A percentile compares a stretch with the other conserved stretches of the same genome.
phyloP scores from a whole-genome alignment of 1,139 yeast species.

The Yarrowia galli region DNA sequence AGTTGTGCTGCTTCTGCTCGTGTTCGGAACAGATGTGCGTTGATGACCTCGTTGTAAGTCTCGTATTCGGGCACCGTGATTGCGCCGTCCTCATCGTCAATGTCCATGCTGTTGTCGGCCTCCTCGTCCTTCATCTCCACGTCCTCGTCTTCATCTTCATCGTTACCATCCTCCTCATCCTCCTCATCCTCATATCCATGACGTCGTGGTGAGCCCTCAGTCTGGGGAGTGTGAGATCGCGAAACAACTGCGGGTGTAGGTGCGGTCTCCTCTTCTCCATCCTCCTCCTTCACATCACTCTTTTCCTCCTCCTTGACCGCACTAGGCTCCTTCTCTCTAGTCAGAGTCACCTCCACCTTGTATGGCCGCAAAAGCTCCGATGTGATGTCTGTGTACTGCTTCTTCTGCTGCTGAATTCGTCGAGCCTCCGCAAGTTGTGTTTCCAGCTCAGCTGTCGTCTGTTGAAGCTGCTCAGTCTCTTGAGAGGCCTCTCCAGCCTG shows the following conservation, averaged over 20 bases:
- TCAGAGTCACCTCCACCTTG: conserved; percentile 37
- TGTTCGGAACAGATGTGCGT: conserved; percentile 28
- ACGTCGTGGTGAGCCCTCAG: conserved; percentile 17
- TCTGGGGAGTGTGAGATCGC: conserved; percentile 25
- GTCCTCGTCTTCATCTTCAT: conserved; percentile 2
- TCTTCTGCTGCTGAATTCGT: conserved; percentile 19
- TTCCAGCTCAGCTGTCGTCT: conserved; percentile 24
- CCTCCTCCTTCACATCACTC: conserved; percentile 6
- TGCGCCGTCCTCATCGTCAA: background rate
- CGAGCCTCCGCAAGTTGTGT: conserved; percentile 10
- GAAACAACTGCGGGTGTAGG: background rate
- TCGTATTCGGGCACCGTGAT: conserved; percentile 18
- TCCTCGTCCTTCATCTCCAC: conserved; percentile 28
- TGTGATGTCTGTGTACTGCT: conserved; percentile 23
- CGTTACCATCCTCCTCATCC: background rate
- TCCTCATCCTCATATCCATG: conserved; percentile 26
- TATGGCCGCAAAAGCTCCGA: conserved; percentile 20
- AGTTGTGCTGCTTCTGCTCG: conserved; percentile 24
- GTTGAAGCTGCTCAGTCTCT: conserved; percentile 7
- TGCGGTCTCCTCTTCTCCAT: background rate
- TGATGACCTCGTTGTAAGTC: conserved; percentile 10
- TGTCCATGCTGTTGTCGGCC: conserved; percentile 31
- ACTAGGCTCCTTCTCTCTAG: conserved; percentile 14
- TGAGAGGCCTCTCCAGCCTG: conserved; percentile 5
- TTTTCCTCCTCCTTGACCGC: conserved; percentile 1